Evolutionary conservation across 768 basidiomycete genomes (phyloP), one percentile per base, ranked within the genome.

Genomic region (Suillus fuscotomentosus): DNA sequence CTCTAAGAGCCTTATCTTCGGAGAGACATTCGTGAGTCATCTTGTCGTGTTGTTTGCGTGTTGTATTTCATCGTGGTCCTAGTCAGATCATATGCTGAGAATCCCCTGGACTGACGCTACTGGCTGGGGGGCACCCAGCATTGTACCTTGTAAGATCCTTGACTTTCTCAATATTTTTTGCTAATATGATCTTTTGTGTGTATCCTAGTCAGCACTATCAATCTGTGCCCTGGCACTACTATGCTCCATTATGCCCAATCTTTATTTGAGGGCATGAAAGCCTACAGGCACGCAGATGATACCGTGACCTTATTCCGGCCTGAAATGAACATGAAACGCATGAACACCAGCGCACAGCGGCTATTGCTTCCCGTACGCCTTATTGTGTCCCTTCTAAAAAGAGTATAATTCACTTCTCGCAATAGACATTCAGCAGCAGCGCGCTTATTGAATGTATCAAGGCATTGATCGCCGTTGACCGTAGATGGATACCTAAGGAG

Each of bases 301-400:
- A 86, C 84, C 34, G 86, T 95, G 22, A 86, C 90, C 22, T 78
- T 97, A 67, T 98, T 97, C 83, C 82, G 96, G 50, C 96, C 96
- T 3, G 94, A 97, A 77, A 93, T 94, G 92, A 97, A 98, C 79
- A 97, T 98, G 94, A 88, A 88, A 72, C 88, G 96, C 27, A 95
- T 99, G 95, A 94, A 94, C 78, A 84, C 70, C 51, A 93, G 90
- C 71, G 95, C 96, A 14, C 69, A 77, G 31, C 86, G 96, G 51
- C 82, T 94, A 61, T 92, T 90, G 20, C 74, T 94, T 53, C 92
- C 92, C 10, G 91, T 91, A 65, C 61, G 86, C 76, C 20, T 38
- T 53, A 13, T 22, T 65, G 9, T 41, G 10, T 60, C 31, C 5
- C 20, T 17, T 11, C 36, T 8, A 1, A 36, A 43, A 20, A 45